Percentiles rank a stretch among this genome's conserved stretches.
Evolutionary conservation across 176 grass and related monocot species (phyloP).

Genomic region (Elymus sibiricus): DNA sequence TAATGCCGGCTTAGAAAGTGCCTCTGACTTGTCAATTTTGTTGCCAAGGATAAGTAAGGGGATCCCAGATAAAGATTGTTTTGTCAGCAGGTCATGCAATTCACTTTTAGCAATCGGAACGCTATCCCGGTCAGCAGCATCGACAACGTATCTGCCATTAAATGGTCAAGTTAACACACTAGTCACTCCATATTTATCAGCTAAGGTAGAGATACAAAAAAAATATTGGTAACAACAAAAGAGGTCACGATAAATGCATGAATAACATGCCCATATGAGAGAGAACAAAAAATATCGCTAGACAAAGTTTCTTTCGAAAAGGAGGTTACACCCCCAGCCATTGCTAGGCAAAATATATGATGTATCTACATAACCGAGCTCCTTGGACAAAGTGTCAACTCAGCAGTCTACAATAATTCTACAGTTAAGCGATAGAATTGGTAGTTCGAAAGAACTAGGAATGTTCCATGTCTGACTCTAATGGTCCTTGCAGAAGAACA

Average conservation of each 20-base stretch:
- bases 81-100: slow-evolving; percentile 82
- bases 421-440: neutral
- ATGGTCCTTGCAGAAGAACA: neutral
- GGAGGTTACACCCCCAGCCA: too few species aligned
- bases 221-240: neutral
- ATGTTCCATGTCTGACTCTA: neutral
- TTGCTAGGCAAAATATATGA: neutral
- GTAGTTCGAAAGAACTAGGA: neutral
- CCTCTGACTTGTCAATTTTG: slow-evolving; percentile 99
- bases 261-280: neutral
- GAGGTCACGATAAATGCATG: neutral
- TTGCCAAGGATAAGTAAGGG: slow-evolving; percentile 94
- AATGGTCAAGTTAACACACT: neutral
- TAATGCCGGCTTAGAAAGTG: slow-evolving; percentile 76
- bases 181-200: neutral
- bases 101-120: slow-evolving; percentile 92
- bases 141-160: slow-evolving; percentile 74
- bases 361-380: neutral
- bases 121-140: slow-evolving; percentile 88
- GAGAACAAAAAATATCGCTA: too few species aligned
- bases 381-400: neutral
- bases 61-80: slow-evolving; percentile 84
- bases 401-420: neutral
- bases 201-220: neutral
- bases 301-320: too few species aligned